Evolutionary conservation across 495 filamentous ascomycete genomes (phyloP).

Genomic region (Talaromyces thailandensis): DNA sequence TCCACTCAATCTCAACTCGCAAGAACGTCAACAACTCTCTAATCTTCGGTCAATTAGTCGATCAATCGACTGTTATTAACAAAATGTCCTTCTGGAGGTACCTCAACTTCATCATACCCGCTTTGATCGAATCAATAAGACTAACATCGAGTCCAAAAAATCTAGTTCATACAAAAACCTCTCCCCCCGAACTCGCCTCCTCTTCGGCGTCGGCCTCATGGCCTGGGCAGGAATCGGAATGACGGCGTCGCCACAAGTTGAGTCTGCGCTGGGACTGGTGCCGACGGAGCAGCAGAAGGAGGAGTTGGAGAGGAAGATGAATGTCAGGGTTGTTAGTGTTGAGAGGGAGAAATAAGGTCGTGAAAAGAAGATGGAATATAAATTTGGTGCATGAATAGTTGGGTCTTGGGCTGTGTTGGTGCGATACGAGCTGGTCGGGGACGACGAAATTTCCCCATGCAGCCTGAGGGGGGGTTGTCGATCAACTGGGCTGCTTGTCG

Average conservation of each 20-base stretch:
- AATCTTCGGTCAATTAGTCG: not conserved
- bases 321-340: slow-evolving; percentile 36
- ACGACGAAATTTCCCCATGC: too few relatives aligned
- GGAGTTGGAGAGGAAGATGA: slow-evolving; percentile 39
- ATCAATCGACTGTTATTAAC: not conserved
- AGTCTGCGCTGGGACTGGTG: slow-evolving; percentile 51
- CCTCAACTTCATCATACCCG: not conserved
- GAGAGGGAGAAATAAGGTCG: slow-evolving; percentile 15
- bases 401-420: too few relatives aligned
- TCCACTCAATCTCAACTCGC: not conserved
- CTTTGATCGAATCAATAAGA: not conserved
- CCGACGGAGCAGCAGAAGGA: slow-evolving; percentile 53
- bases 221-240: slow-evolving; percentile 55
- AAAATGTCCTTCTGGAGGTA: slow-evolving; percentile 35
- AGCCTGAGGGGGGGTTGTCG: too few relatives aligned
- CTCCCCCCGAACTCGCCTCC: slow-evolving; percentile 48
- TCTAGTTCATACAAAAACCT: slow-evolving; percentile 51
- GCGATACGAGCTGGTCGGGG: too few relatives aligned
- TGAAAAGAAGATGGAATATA: not conserved
- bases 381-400: too few relatives aligned
- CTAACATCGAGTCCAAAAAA: not conserved
- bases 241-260: slow-evolving; percentile 48
- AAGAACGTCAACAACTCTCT: not conserved
- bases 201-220: slow-evolving; percentile 58
- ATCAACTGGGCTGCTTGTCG: too few relatives aligned